phyloP scores from a whole-genome alignment of 2,329 filamentous ascomycete genomes.

The Allantophomopsis lycopodina region DNA sequence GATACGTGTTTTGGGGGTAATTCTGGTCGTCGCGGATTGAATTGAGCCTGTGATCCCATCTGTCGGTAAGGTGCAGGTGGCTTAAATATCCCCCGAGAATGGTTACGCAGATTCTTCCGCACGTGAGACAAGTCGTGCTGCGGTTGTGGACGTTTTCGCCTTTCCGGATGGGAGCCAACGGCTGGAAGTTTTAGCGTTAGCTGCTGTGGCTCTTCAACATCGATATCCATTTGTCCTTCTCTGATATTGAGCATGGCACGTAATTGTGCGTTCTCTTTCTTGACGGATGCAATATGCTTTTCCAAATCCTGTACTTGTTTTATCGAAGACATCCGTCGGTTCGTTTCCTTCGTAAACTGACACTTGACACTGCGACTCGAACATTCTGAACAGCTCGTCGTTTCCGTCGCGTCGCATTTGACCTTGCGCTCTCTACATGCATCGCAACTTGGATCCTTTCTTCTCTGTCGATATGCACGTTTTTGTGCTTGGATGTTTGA shows the following conservation, averaged over 20 bases:
- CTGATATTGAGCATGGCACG: constrained; percentile 41
- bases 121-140: constrained; percentile 60
- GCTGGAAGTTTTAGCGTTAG: constrained; percentile 44
- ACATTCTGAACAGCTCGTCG: constrained; percentile 91
- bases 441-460: constrained; percentile 95
- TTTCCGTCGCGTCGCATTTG: constrained; percentile 93
- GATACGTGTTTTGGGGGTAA: constrained; percentile 58
- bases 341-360: constrained; percentile 98
- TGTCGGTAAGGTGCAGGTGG: constrained; percentile 56
- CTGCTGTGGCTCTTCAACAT: constrained; percentile 21
- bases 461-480: constrained; percentile 81
- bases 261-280: constrained; percentile 65
- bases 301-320: constrained; percentile 98
- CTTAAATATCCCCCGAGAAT: constrained; percentile 69
- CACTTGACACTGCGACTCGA: constrained; percentile 94
- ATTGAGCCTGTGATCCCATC: constrained; percentile 28
- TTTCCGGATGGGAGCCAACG: constrained; percentile 51
- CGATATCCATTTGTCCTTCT: constrained; percentile 28
- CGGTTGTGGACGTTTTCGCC: constrained; percentile 43
- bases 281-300: constrained; percentile 71
- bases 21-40: constrained; percentile 41
- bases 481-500: constrained; percentile 63
- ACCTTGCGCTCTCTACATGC: constrained; percentile 80
- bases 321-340: constrained; percentile 96
- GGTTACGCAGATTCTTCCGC: constrained; percentile 56